Conservation (phyloP, 306 rosid species). For the Fragaria ananassa region DNA sequence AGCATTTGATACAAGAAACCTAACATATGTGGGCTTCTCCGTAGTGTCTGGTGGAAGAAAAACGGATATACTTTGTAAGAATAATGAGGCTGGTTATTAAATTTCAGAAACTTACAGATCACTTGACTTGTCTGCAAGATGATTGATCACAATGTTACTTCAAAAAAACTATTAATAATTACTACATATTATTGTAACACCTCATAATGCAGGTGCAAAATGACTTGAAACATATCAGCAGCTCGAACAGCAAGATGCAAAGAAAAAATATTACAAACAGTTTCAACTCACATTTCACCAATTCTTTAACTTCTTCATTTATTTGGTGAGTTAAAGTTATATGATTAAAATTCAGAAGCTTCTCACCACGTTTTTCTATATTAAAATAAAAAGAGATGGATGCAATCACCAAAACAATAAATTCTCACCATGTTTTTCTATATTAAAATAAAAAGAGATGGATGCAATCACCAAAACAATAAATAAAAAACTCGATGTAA, state of each 20-base stretch:
- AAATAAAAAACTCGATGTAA: background rate
- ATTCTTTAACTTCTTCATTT: background rate
- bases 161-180: background rate
- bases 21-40: conserved; percentile 84
- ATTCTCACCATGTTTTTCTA: background rate
- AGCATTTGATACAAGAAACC: conserved; percentile 95
- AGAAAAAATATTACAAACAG: background rate
- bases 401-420: background rate
- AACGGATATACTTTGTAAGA: conserved; percentile 10
- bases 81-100: conserved; percentile 12
- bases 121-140: background rate
- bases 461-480: background rate
- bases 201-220: background rate
- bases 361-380: background rate
- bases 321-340: background rate
- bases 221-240: background rate
- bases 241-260: background rate
- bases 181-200: background rate
- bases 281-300: background rate
- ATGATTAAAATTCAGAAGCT: background rate
- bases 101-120: background rate
- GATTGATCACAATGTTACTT: background rate
- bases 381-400: background rate
- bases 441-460: background rate
- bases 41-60: conserved; percentile 54